These are phyloP conservation scores for Kewa caespitosa DNA, from an alignment of 179 eudicot genomes.

Conservation along the genomic window DNA sequence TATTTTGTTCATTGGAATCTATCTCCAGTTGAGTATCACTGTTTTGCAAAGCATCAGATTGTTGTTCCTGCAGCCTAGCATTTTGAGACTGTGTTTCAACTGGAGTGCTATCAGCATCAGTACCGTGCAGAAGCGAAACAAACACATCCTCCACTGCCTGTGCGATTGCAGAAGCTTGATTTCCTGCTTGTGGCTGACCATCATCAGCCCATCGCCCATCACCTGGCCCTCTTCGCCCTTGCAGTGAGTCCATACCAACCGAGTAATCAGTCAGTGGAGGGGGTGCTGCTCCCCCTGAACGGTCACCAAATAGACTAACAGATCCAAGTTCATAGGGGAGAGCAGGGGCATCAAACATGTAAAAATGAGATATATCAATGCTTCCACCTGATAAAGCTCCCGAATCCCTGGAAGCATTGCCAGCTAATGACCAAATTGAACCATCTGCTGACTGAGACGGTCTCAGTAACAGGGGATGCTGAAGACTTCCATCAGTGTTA, in stretches of 20 bases:
- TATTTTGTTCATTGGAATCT: conserved; percentile 39
- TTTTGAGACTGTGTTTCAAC: conserved; percentile 47
- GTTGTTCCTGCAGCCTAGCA: conserved; percentile 40
- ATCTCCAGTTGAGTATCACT: conserved; percentile 35
- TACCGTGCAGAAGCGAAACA: conserved; percentile 54
- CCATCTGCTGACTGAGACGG: conserved; percentile 67
- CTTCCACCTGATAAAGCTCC: conserved; percentile 63
- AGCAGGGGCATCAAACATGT: conserved; percentile 91
- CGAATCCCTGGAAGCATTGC: conserved; percentile 62
- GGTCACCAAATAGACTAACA: conserved; percentile 67
- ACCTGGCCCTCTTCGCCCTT: conserved; percentile 90
- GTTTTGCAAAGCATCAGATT: conserved; percentile 30
- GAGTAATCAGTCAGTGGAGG: conserved; percentile 75
- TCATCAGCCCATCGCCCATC: conserved; percentile 99
- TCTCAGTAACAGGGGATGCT: conserved; percentile 86
- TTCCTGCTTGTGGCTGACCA: conserved; percentile 94
- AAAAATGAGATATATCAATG: conserved; percentile 65
- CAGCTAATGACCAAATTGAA: conserved; percentile 65
- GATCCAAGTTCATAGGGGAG: conserved; percentile 72
- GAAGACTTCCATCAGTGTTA: conserved; percentile 69
- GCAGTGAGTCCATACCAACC: conserved; percentile 86
- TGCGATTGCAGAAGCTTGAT: conserved; percentile 82
- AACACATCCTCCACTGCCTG: conserved; percentile 88
- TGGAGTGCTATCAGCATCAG: conserved; percentile 38
- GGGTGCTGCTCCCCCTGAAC: conserved; percentile 64